Percentiles rank a stretch among this genome's conserved stretches.
These are phyloP conservation scores for Cyclotella atomus DNA, from an alignment of 108 stramenopile species.

Conservation along the genomic window DNA sequence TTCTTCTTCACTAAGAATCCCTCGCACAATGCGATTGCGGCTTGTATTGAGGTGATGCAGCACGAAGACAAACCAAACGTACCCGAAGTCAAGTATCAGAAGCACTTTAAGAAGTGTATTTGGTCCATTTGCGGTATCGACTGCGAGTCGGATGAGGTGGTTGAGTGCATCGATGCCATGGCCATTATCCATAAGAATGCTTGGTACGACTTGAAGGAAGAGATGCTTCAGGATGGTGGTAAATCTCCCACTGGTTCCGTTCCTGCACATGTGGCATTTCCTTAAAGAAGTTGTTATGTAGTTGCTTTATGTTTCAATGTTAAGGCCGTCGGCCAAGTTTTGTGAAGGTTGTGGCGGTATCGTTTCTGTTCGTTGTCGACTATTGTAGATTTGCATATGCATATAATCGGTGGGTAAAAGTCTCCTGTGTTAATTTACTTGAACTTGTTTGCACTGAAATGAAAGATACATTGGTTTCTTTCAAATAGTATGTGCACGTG, in stretches of 20 bases:
- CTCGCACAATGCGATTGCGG: slow-evolving; percentile 31
- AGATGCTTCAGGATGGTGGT: slow-evolving; percentile 1
- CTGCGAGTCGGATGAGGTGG: slow-evolving; percentile 23
- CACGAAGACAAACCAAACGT: slow-evolving; percentile 32
- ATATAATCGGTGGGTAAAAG: background rate
- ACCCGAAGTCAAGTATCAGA: slow-evolving; percentile 6
- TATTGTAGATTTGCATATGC: background rate
- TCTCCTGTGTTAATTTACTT: background rate
- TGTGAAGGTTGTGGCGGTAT: too few relatives aligned
- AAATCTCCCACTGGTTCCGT: background rate
- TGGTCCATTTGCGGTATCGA: slow-evolving; percentile 25
- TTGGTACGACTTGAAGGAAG: slow-evolving; percentile 15
- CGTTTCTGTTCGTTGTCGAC: background rate
- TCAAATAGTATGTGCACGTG: slow-evolving; percentile 69
- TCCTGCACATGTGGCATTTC: slow-evolving; percentile 6
- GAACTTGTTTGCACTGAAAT: background rate
- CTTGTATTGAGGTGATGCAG: slow-evolving; percentile 39
- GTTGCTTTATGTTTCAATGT: background rate
- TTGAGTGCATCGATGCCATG: slow-evolving; percentile 29
- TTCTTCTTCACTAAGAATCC: slow-evolving; percentile 31
- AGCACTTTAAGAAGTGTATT: slow-evolving; percentile 23
- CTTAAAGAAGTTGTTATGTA: background rate
- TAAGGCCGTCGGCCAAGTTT: too few relatives aligned
- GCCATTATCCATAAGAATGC: slow-evolving; percentile 15
- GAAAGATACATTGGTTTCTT: background rate